Percentiles rank a stretch among this genome's conserved stretches.
phyloP scores from a whole-genome alignment of 208 protist species.

The Trypanosoma theileri region DNA sequence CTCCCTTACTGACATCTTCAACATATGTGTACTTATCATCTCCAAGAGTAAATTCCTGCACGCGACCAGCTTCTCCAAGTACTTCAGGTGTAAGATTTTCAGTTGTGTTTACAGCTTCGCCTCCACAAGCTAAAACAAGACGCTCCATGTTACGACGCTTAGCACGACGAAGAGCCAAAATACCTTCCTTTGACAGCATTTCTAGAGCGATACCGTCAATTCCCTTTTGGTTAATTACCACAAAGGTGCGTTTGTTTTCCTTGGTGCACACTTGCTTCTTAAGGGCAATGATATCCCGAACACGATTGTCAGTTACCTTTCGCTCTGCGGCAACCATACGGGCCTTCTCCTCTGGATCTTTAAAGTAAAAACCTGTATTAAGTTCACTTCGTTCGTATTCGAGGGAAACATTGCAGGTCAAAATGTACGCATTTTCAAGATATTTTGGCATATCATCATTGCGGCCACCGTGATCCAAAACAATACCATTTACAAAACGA shows the following conservation, averaged over 20 bases:
- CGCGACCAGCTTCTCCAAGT: slow-evolving; percentile 96
- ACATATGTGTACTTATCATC: slow-evolving; percentile 99
- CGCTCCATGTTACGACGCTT: slow-evolving; percentile 99
- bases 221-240: slow-evolving; percentile 99
- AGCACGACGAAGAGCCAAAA: slow-evolving; percentile 98
- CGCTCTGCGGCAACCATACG: slow-evolving; percentile 97
- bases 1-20: slow-evolving; percentile 96
- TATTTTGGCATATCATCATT: slow-evolving; percentile 99
- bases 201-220: slow-evolving; percentile 99
- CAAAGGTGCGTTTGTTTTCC: slow-evolving; percentile 94
- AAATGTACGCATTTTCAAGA: slow-evolving; percentile 97
- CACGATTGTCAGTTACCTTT: slow-evolving; percentile 96
- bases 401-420: slow-evolving; percentile 99
- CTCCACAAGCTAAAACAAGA: slow-evolving; percentile 97
- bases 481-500: slow-evolving; percentile 97
- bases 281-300: slow-evolving; percentile 98
- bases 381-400: slow-evolving; percentile 99
- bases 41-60: slow-evolving; percentile 98
- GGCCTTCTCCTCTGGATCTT: slow-evolving; percentile 96
- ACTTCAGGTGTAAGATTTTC: slow-evolving; percentile 95
- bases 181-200: slow-evolving; percentile 98
- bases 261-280: slow-evolving; percentile 96
- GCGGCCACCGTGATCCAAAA: slow-evolving; percentile 99
- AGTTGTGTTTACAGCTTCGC: slow-evolving; percentile 97
- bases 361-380: slow-evolving; percentile 98